Base-by-base conservation (phyloP, 352 stramenopile species). In the Phytophthora fragariae region DNA sequence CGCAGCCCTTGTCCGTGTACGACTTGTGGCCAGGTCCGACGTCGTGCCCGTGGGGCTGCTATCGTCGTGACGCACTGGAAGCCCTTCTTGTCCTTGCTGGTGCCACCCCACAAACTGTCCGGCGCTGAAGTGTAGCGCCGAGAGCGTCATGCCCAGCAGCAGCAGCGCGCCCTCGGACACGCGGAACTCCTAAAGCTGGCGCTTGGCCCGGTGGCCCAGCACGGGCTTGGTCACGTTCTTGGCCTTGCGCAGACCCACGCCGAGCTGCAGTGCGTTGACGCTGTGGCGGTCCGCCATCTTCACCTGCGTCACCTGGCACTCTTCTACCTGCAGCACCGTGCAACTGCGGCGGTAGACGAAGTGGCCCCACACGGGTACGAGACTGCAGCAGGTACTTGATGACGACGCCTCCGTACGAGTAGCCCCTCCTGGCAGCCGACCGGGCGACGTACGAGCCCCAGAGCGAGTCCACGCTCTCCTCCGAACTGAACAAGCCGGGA, bases 51-150 rank as follows among this genome's bases (percentile, higher is more conserved):
- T 79, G 1, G 81, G 73, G 24, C 70, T 81, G 24, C 89, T 87
- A 55, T 94, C 89, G 27, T 99, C 97, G 99, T 99, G 56, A 98
- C 97, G 56, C 98, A 98, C 77, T 94, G 89, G 76, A 97, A 97
- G 54, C 89, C 90, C 67, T 97, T 97, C 67, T 97, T 97, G 65
- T 89, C 90, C 76, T 96, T 97, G 82, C 86, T 98, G 17, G 77
- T 99, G 60, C 96, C 98, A 46, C 93, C 92, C 57, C 5, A 99
- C 94, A 74, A 94, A 98, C 86, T 99, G 98, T 59, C 98, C 98
- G 2, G 98, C 90, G 27, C 97, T 86, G 85, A 99, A 99, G 82
- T 99, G 98, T 35, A 97, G 76, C 41, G 98, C 97, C 75, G 97
- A 95, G 67, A 99, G 91, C 56, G 81, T 91, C 33, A 93, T 98